Conservation (phyloP, 2,329 filamentous ascomycete species). For the Aspergillus uvarum region DNA sequence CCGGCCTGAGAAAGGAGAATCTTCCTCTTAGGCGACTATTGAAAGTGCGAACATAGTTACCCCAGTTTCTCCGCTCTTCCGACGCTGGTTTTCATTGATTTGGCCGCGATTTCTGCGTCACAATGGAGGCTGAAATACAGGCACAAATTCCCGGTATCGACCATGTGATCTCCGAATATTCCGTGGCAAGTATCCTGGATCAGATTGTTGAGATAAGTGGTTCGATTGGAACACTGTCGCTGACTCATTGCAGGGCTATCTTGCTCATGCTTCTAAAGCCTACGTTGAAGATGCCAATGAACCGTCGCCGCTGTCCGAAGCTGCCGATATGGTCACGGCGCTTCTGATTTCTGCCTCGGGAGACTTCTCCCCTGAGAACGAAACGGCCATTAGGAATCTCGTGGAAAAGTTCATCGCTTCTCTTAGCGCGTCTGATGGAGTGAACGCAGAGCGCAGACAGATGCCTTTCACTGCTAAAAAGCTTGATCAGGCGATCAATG, state of each 20-base stretch:
- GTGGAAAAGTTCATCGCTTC: constrained; percentile 87
- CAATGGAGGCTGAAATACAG: constrained; percentile 86
- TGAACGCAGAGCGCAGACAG: constrained; percentile 64
- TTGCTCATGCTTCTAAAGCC: constrained; percentile 85
- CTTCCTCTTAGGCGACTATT: neutral
- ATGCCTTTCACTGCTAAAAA: constrained; percentile 76
- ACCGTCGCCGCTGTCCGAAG: constrained; percentile 78
- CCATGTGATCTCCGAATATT: constrained; percentile 85
- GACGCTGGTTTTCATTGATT: neutral
- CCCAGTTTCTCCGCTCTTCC: neutral
- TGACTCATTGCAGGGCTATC: constrained; percentile 62
- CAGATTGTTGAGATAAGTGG: neutral
- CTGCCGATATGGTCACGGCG: constrained; percentile 79
- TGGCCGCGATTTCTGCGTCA: constrained; percentile 5
- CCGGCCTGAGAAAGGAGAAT: neutral
- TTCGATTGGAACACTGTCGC: constrained; percentile 7
- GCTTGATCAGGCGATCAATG: constrained; percentile 91
- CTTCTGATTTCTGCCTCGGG: constrained; percentile 92
- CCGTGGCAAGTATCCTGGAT: constrained; percentile 53
- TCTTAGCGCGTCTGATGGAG: constrained; percentile 71
- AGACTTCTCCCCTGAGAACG: constrained; percentile 68
- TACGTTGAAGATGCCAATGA: constrained; percentile 70
- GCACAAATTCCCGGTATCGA: constrained; percentile 82
- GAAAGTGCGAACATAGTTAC: neutral
- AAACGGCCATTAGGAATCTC: constrained; percentile 75